Conservation (phyloP, 2,329 filamentous ascomycete species). For the Lachnellula hyalina region DNA sequence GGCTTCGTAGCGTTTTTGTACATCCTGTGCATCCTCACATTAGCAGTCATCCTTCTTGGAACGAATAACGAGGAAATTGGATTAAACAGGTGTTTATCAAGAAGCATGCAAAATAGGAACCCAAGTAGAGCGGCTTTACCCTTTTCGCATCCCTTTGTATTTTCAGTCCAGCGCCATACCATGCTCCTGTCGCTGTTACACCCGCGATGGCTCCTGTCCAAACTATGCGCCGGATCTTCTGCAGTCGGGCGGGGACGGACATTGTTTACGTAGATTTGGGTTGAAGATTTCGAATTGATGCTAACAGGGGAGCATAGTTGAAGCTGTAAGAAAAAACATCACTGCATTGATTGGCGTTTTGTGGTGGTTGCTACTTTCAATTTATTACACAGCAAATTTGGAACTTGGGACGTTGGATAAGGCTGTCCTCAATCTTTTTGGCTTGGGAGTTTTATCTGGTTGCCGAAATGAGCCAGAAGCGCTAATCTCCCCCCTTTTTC, state of each 20-base stretch:
- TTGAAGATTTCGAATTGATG: too few species aligned
- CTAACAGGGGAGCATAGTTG: too few species aligned
- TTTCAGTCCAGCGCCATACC: constrained; percentile 56
- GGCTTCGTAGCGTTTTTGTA: constrained; percentile 43
- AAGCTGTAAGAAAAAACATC: too few species aligned
- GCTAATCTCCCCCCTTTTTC: too few species aligned
- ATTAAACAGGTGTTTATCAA: not conserved
- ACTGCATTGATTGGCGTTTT: too few species aligned
- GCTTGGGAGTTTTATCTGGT: too few species aligned
- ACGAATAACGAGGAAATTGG: not conserved
- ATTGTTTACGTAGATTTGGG: not conserved
- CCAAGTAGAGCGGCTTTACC: constrained; percentile 33
- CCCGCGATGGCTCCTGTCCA: constrained; percentile 50
- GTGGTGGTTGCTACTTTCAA: too few species aligned
- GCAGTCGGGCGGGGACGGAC: constrained; percentile 21
- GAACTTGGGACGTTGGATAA: too few species aligned
- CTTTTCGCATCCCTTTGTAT: constrained; percentile 44
- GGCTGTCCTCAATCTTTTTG: too few species aligned
- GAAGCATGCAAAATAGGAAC: constrained; percentile 13
- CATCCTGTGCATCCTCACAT: constrained; percentile 31
- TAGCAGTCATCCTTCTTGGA: not conserved
- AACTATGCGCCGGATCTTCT: constrained; percentile 43
- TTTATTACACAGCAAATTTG: too few species aligned
- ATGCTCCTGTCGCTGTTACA: constrained; percentile 51
- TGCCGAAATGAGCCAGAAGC: too few species aligned